Base-by-base conservation (phyloP, 495 filamentous ascomycete genomes). In the Entonaema liquescens region DNA sequence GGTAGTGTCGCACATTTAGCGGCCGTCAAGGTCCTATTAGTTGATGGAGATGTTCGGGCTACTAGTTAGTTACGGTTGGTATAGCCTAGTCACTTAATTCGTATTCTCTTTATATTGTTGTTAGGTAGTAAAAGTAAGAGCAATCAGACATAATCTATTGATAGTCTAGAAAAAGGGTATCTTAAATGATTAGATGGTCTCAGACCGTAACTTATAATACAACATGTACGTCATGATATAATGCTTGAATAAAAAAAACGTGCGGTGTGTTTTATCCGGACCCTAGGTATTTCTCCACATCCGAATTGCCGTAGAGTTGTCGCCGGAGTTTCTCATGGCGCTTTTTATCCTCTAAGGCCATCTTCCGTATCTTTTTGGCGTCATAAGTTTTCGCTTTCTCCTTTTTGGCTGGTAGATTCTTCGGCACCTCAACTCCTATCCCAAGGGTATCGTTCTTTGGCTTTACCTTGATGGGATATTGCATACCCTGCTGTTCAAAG, bases 361-460 rank as follows among this genome's bases (percentile, higher is more conserved):
- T 79, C 79, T 88, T 89, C 61, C 89, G 80, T 11, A 89, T 82
- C 76, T 93, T 84, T 72, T 90, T 91, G 33, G 91, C 89, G 80
- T 92, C 90, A 65, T 94, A 78, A 76, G 85, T 88, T 77, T 85
- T 79, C 38, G 78, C 76, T 74, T 87, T 88, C 68, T 81, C 79
- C 70, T 82, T 81, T 68, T 83, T 84, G 4, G 75, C 75, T 1
- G 78, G 74, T 33, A 79, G 62, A 26, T 80, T 80, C 59, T 77
- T 79, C 25, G 81, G 80, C 35, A 81, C 66, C n/a, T 78, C 67
- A 3, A 83, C 76, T 1, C 93, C 93, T 49, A 98, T 77, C 0
- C 93, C 94, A 19, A 90, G 80, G 12, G 86, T 92, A 77, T 94
- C 89, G 65, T 88, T 85, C 79, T 97, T 97, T 38, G 84, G 79